These are phyloP conservation scores for Sporothrix phasma DNA, from an alignment of 2,329 filamentous ascomycete species.

Conservation along the genomic window DNA sequence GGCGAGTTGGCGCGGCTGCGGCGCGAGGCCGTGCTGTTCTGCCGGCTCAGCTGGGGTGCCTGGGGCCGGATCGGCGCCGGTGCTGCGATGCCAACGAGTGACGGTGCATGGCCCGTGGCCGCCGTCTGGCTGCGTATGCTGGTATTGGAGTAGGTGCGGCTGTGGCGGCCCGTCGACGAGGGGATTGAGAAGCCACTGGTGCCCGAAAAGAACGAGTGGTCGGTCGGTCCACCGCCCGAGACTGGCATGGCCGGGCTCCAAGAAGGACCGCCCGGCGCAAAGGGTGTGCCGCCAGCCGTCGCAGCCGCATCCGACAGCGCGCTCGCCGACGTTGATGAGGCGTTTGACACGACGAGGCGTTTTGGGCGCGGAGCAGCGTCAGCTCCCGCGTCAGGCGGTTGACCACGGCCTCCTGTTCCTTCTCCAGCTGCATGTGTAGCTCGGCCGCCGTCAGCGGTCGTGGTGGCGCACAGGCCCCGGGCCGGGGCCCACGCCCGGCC, in stretches of 20 bases:
- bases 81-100: conserved; percentile 36
- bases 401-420: conserved; percentile 90
- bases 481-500: conserved; percentile 41
- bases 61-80: conserved; percentile 30
- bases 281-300: conserved; percentile 24
- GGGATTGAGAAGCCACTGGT: conserved; percentile 49
- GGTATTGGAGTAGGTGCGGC: conserved; percentile 49
- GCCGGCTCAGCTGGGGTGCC: conserved; percentile 37
- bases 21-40: conserved; percentile 46
- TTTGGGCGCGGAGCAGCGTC: conserved; percentile 65
- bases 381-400: conserved; percentile 90
- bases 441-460: conserved; percentile 81
- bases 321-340: conserved; percentile 51
- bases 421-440: conserved; percentile 80
- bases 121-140: conserved; percentile 43
- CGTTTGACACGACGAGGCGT: conserved; percentile 57
- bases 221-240: conserved; percentile 28
- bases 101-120: conserved; percentile 30
- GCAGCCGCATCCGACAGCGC: conserved; percentile 23
- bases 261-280: conserved; percentile 20
- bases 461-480: conserved; percentile 72
- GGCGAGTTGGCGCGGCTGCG: conserved; percentile 43
- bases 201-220: conserved; percentile 42
- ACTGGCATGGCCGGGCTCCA: neutral
- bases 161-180: conserved; percentile 38